Evolutionary conservation across 2,329 filamentous ascomycete genomes (phyloP), one percentile per base, ranked within the genome.

Genomic region (Coniella vitis): DNA sequence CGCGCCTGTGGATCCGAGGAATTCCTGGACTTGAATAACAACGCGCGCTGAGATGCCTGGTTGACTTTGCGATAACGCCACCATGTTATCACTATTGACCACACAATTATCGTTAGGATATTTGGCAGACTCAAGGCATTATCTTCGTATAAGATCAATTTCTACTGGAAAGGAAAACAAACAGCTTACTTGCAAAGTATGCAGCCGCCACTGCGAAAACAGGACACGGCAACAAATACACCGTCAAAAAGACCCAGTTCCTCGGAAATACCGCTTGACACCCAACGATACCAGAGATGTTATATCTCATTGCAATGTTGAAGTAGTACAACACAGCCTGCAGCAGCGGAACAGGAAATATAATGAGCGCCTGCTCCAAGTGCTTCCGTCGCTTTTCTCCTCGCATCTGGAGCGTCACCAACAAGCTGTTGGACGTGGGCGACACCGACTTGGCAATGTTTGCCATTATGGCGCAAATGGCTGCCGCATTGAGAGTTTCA

Each of bases 391-490:
- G 64, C 49, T 62, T 68, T 63, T 79, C 75, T 4, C 52, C 55
- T 16, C 60, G 54, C 1, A 65, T 68, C n/a, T n/a, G n/a, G n/a
- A n/a, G n/a, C n/a, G n/a, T n/a, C n/a, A n/a, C n/a, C 5, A 72
- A 61, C 4, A 65, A 63, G 42, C 64, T 63, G 20, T 67, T 70
- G 2, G 73, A 64, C 45, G 69, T 55, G 21, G 75, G 58, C 29
- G 68, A 69, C 46, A 81, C 69, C 56, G 76, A 75, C 34, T 66
- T 60, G 13, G 76, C 69, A 9, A 81, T 68, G 38, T 76, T 73
- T 13, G 71, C 70, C 69, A 80, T 75, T 49, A 79, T 72, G 58
- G 74, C 72, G 44, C 79, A 71, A 38, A 79, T 64, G 32, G 72
- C 71, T n/a, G 72, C 71, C 36, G 67, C 67, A 58, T 71, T 80